These are phyloP conservation scores for Solanum medicagineum DNA, from an alignment of 257 asterid species.

Conservation along the genomic window DNA sequence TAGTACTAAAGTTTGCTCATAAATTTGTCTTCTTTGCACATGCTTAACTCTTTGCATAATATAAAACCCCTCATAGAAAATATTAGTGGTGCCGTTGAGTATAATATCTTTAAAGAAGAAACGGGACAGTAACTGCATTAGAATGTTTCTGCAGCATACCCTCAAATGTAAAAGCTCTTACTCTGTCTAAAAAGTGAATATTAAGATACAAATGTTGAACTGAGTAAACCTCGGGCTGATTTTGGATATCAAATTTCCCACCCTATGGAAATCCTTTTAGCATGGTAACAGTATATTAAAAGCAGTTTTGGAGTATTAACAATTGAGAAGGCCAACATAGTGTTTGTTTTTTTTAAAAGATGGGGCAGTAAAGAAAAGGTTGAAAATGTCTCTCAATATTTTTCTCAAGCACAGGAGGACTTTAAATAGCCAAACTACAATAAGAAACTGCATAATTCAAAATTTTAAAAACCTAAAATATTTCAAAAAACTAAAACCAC, in stretches of 20 bases:
- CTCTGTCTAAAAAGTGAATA: neutral
- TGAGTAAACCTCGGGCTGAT: neutral
- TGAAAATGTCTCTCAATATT: neutral
- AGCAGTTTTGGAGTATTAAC: neutral
- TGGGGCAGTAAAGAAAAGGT: neutral
- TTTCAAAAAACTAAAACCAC: neutral
- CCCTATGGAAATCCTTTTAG: neutral
- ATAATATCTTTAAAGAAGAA: neutral
- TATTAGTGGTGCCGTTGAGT: neutral
- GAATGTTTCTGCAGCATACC: neutral
- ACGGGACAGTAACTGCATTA: neutral
- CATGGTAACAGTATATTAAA: neutral
- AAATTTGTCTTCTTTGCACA: neutral
- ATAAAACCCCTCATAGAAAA: neutral
- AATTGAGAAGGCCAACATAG: neutral
- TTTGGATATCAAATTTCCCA: neutral
- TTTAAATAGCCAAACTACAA: neutral
- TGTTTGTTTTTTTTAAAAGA: neutral
- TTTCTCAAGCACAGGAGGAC: too few relatives aligned
- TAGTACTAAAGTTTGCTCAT: neutral
- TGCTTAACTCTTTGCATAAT: neutral
- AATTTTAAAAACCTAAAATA: neutral
- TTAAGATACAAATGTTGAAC: neutral
- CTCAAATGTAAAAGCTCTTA: neutral
- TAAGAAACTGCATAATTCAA: neutral